Conservation (phyloP, 768 basidiomycete genomes). For the Hygrophorus russula region DNA sequence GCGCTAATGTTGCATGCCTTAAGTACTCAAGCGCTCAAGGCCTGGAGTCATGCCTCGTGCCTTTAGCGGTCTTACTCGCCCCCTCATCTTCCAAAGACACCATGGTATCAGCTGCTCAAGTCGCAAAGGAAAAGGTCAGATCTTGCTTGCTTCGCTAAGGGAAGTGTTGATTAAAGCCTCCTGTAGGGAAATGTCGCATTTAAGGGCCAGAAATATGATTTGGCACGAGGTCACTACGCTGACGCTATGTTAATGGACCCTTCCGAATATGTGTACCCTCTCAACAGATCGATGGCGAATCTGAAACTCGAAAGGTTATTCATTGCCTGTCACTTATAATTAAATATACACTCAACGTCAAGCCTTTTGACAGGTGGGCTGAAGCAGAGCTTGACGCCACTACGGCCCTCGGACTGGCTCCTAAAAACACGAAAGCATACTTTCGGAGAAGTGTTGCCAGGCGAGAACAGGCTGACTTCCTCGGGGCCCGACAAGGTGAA, state of each 20-base stretch:
- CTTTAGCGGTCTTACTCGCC: too few species aligned
- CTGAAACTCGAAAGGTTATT: not conserved
- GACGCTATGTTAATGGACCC: not conserved
- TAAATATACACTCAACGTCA: not conserved
- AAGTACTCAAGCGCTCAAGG: conserved; percentile 35
- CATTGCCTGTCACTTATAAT: not conserved
- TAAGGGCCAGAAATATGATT: not conserved
- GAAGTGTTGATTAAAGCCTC: not conserved
- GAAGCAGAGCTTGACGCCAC: not conserved
- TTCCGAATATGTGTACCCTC: not conserved
- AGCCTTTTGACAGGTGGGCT: not conserved
- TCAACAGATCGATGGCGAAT: not conserved
- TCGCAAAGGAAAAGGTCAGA: not conserved
- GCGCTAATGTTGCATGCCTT: too few species aligned
- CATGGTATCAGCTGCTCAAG: not conserved
- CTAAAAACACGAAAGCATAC: not conserved
- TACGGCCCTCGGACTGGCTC: not conserved
- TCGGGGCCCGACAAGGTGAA: not conserved
- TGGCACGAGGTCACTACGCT: not conserved
- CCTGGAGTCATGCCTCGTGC: conserved; percentile 23
- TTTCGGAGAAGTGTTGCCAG: not conserved
- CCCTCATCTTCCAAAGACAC: not conserved
- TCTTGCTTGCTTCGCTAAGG: not conserved
- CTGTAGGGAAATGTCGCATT: not conserved
- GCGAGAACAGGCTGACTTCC: not conserved